These are phyloP conservation scores for Ogataea hybrid DNA, from an alignment of 1,139 yeast genomes.

Conservation along the genomic window DNA sequence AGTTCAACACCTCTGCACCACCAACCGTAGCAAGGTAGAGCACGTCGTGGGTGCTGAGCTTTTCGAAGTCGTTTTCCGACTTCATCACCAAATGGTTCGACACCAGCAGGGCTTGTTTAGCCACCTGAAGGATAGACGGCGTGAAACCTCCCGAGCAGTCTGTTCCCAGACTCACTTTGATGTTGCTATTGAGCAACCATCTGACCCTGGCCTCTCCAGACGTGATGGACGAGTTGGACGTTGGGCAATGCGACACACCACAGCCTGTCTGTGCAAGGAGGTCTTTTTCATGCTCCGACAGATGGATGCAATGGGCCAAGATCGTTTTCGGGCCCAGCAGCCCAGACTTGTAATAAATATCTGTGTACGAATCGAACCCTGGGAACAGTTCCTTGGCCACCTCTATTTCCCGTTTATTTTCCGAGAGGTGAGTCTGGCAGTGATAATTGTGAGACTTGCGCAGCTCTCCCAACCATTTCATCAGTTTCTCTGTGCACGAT, in stretches of 20 bases:
- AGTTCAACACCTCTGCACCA: slow-evolving; percentile 77
- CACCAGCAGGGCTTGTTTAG: slow-evolving; percentile 77
- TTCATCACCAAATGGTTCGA: slow-evolving; percentile 82
- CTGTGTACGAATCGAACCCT: slow-evolving; percentile 63
- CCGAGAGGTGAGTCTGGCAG: slow-evolving; percentile 88
- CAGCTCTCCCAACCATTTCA: slow-evolving; percentile 62
- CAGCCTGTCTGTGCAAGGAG: slow-evolving; percentile 52
- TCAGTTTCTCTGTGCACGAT: slow-evolving; percentile 64
- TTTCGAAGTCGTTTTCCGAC: slow-evolving; percentile 41
- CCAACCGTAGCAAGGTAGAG: slow-evolving; percentile 84
- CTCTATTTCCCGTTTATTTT: slow-evolving; percentile 69
- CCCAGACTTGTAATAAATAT: slow-evolving; percentile 67
- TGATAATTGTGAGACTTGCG: slow-evolving; percentile 53
- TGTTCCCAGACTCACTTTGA: slow-evolving; percentile 85
- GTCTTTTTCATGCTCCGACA: slow-evolving; percentile 60
- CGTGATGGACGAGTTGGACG: slow-evolving; percentile 83
- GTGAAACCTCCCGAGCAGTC: slow-evolving; percentile 94
- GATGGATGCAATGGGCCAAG: slow-evolving; percentile 86
- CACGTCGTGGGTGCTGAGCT: slow-evolving; percentile 67
- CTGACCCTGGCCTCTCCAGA: slow-evolving; percentile 90
- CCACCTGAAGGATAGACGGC: slow-evolving; percentile 70
- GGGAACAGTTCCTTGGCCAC: slow-evolving; percentile 80
- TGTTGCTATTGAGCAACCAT: slow-evolving; percentile 59
- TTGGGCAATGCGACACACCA: slow-evolving; percentile 92
- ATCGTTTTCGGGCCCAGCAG: slow-evolving; percentile 66